Conservation (phyloP, 129 eudicot species). For the Gnaphalium uliginosum region DNA sequence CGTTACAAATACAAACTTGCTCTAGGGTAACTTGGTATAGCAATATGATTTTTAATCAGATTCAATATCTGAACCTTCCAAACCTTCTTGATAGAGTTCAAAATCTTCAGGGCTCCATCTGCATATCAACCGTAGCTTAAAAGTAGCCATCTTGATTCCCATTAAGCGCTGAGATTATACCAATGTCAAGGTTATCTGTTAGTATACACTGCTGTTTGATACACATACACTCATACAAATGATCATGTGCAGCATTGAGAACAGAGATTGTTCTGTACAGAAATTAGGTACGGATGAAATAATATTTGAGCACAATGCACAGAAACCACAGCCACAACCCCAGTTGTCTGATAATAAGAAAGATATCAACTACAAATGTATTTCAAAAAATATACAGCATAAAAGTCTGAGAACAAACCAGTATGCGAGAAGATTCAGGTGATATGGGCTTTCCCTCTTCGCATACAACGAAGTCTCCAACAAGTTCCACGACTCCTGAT, state of each 20-base stretch:
- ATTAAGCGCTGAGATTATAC: conserved; percentile 60
- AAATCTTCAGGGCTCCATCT: conserved; percentile 78
- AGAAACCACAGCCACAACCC: neutral
- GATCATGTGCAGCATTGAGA: neutral
- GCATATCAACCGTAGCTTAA: conserved; percentile 63
- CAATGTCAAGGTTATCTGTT: neutral
- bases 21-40: conserved; percentile 7
- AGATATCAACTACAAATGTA: neutral
- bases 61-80: conserved; percentile 68
- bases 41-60: conserved; percentile 6
- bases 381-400: neutral
- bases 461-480: conserved; percentile 81
- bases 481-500: conserved; percentile 88
- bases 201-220: neutral
- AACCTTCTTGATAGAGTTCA: conserved; percentile 67
- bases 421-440: conserved; percentile 86
- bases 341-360: neutral
- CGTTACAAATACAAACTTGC: conserved; percentile 4
- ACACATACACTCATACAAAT: neutral
- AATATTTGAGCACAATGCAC: neutral
- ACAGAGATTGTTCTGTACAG: neutral
- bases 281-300: neutral
- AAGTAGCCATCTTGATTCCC: conserved; percentile 77
- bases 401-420: conserved; percentile 48
- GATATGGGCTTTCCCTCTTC: conserved; percentile 89